Conservation (phyloP, 192 early-diverging fungal genomes). For the Lobosporangium transversale region DNA sequence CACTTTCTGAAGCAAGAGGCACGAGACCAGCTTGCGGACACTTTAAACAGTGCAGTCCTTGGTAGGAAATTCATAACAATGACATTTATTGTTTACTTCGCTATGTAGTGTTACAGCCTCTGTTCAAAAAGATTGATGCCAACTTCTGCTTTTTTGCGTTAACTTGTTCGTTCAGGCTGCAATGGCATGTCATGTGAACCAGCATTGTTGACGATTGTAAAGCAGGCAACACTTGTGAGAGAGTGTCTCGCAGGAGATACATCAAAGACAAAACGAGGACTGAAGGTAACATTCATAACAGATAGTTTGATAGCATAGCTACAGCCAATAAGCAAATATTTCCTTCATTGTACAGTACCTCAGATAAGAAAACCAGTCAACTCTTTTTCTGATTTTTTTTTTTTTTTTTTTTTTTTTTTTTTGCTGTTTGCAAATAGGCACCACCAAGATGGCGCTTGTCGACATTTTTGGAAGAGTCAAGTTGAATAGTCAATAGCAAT, state of each 20-base stretch:
- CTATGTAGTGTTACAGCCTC: too few species aligned
- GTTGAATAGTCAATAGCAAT: slow-evolving; percentile 25
- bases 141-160: slow-evolving; percentile 3
- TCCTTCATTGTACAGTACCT: not conserved
- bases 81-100: too few species aligned
- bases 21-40: slow-evolving; percentile 67
- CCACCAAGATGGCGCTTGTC: slow-evolving; percentile 39
- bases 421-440: slow-evolving; percentile 4
- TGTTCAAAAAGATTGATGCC: too few species aligned
- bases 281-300: slow-evolving; percentile 42
- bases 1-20: slow-evolving; percentile 61
- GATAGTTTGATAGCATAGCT: too few species aligned
- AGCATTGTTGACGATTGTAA: slow-evolving; percentile 62
- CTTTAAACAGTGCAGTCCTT: slow-evolving; percentile 71
- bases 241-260: slow-evolving; percentile 55
- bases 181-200: slow-evolving; percentile 57
- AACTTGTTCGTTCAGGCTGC: slow-evolving; percentile 36
- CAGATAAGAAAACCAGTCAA: too few species aligned
- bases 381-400: not conserved
- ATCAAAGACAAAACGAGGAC: slow-evolving; percentile 48
- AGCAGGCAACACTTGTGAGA: slow-evolving; percentile 67
- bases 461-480: slow-evolving; percentile 44
- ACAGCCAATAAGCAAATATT: not conserved
- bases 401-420: not conserved
- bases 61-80: too few species aligned